Base-by-base conservation (phyloP, 2,329 filamentous ascomycete species). In the Cercospora zeae-maydis region DNA sequence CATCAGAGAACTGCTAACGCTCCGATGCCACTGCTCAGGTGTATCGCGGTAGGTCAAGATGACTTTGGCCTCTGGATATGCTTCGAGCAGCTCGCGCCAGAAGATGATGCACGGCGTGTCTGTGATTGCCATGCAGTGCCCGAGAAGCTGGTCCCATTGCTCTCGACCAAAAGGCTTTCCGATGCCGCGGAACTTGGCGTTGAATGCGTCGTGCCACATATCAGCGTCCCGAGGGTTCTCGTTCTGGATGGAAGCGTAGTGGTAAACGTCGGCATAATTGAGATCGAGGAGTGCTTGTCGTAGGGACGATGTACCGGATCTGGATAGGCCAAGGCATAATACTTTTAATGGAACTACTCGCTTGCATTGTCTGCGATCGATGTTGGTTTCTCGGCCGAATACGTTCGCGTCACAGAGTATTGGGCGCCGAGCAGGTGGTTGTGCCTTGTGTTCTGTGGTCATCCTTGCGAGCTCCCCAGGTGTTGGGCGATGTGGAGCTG, bases 231-330 rank as follows among this genome's bases (percentile, higher is more conserved):
- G 51, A 2, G 68, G 65, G 57, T 67, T 67, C 24, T 67, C 64
- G 31, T 67, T 64, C n/a, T 66, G 59, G 9, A 54, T 39, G 52
- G 51, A 59, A 81, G 87, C 86, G 84, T 87, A 88, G 77, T 89
- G 86, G 78, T 89, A 88, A 51, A 82, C 85, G 72, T 86, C 83
- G 67, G 82, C 77, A 72, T 86, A 88, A 59, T 86, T 86, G 27
- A 88, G 80, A 68, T 83, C 78, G 70, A 85, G 81, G 73, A 89
- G 81, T 19, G 87, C 86, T 62, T 65, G 59, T 3, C 59, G 62
- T 11, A 69, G 63, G 10, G 59, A 89, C 33, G 85, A 82, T 70
- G 87, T 89, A 70, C 87, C 87, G 7, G 87, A 90, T 65, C 87
- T 81, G 60, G 85, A 85, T 16, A 88, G 79, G 42, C 87, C 87